phyloP scores from a whole-genome alignment of 352 stramenopile genomes.

The Phytophthora cactorum region DNA sequence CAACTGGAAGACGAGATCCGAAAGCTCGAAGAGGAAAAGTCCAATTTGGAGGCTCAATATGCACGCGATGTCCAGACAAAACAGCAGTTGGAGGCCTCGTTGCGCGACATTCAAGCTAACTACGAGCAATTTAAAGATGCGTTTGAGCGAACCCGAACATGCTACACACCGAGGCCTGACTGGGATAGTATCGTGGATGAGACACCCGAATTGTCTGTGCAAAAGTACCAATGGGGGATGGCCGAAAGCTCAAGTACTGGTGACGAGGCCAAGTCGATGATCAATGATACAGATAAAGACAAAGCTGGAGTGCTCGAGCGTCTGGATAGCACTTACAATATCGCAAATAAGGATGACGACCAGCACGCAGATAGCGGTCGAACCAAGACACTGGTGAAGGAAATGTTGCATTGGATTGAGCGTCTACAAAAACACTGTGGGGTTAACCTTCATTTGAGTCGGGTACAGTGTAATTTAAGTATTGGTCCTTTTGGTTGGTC shows the following conservation, averaged over 20 bases:
- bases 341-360: background rate
- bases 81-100: constrained; percentile 11
- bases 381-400: constrained; percentile 65
- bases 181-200: constrained; percentile 67
- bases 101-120: constrained; percentile 32
- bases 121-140: constrained; percentile 37
- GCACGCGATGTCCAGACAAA: constrained; percentile 39
- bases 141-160: constrained; percentile 44
- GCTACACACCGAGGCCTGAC: constrained; percentile 70
- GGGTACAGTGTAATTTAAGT: constrained; percentile 36
- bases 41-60: constrained; percentile 47
- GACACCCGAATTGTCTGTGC: constrained; percentile 67
- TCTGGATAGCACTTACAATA: constrained; percentile 2
- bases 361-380: constrained; percentile 1
- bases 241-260: constrained; percentile 12
- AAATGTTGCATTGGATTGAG: constrained; percentile 84
- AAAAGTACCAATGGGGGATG: constrained; percentile 64
- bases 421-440: constrained; percentile 81
- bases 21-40: constrained; percentile 41
- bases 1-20: constrained; percentile 50
- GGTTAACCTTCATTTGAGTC: constrained; percentile 76
- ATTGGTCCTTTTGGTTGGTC: background rate
- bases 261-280: background rate
- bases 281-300: constrained; percentile 13
- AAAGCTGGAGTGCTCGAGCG: constrained; percentile 6